Base-by-base conservation (phyloP, 2,329 filamentous ascomycete species). In the Paradendryphiella salina region DNA sequence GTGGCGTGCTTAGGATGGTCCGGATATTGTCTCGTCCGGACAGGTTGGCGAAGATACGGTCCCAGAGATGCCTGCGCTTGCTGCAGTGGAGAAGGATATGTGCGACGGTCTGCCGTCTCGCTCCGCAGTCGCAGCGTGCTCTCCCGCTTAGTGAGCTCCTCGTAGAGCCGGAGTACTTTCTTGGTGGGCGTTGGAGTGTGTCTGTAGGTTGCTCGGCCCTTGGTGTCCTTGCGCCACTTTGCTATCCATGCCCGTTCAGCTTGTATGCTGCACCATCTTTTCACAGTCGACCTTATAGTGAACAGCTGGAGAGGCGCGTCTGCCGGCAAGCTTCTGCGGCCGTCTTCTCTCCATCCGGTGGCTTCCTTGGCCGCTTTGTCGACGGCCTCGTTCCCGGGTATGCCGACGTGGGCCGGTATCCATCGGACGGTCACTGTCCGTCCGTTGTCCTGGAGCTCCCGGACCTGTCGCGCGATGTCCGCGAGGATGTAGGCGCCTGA, bases 51-150 rank as follows among this genome's bases (percentile, higher is more conserved):
- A 62, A 55, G 41, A 51, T 35, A 44, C 38, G 45, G 41, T 52
- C 52, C 23, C 50, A 38, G 54, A 60, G 56, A 44, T 55, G 41
- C 44, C 46, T 56, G 41, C 43, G 23, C 11, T 7, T 57, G 21
- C 50, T 53, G 46, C 44, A 58, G 42, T 32, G 31, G 35, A 56
- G 53, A 18, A 57, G 51, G 32, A 63, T 48, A 43, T 61, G 50
- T 3, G 52, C 44, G n/a, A 51, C 47, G 2, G 57, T 63, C 56
- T 59, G 40, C 29, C 40, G 40, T 37, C 56, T 57, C 34, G 37
- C 57, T 35, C 57, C 44, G 29, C 58, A 61, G 11, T 49, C 29
- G 47, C 51, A 61, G 46, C 11, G 50, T 38, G 48, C 57, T 60
- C 26, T 60, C 10, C 32, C 45, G 26, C 26, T 59, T 57, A 14